These are phyloP conservation scores for Zygnema cylindricum DNA, from an alignment of 139 green algal genomes.

Conservation along the genomic window DNA sequence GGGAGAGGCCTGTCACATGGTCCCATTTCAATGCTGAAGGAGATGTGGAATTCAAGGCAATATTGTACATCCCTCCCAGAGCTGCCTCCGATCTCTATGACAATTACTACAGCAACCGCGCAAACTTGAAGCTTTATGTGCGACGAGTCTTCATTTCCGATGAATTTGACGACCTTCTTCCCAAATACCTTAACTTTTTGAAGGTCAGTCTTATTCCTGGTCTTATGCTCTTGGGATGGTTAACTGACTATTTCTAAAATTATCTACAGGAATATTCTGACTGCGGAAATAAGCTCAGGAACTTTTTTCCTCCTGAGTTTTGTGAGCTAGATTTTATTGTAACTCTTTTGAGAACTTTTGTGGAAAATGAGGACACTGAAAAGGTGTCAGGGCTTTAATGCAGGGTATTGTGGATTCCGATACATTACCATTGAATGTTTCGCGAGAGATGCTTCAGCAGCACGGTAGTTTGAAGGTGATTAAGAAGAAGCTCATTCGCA, in stretches of 20 bases:
- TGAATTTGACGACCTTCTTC: constrained; percentile 90
- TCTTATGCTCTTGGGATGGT: no score
- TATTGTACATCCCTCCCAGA: constrained; percentile 88
- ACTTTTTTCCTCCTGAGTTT: no score
- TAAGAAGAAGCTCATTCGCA: constrained; percentile 97
- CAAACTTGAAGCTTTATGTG: constrained; percentile 91
- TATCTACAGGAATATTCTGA: no score
- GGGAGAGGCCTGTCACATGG: constrained; percentile 77
- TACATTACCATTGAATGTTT: constrained; percentile 93
- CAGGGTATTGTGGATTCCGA: constrained; percentile 95
- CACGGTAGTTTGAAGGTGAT: constrained; percentile 93
- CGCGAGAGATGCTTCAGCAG: constrained; percentile 93
- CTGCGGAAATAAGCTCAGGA: no score
- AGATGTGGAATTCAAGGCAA: constrained; percentile 96
- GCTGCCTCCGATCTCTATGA: constrained; percentile 80
- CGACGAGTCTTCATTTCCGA: constrained; percentile 94
- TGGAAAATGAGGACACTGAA: no score
- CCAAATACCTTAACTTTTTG: constrained; percentile 79
- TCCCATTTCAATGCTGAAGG: constrained; percentile 97
- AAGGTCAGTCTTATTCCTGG: constrained; percentile 65
- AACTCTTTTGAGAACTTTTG: no score
- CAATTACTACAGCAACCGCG: constrained; percentile 88
- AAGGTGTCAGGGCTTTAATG: no score
- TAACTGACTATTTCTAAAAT: no score
- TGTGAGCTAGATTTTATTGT: no score